These are phyloP conservation scores for Metschnikowia lochheadii DNA, from an alignment of 805 yeast genomes.

Conservation along the genomic window DNA sequence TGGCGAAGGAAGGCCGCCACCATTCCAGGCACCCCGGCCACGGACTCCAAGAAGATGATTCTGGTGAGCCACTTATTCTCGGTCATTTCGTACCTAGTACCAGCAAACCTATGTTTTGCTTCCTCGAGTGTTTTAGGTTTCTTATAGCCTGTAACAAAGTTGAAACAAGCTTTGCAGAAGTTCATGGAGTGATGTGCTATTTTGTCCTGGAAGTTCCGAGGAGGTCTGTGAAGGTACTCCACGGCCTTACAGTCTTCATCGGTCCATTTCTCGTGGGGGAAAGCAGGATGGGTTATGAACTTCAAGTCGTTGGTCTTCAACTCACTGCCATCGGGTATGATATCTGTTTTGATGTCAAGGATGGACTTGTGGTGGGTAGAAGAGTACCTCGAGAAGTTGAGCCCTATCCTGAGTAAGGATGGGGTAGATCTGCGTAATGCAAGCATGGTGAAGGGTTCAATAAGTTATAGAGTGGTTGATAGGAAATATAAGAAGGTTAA, in stretches of 20 bases:
- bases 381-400: not conserved
- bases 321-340: constrained; percentile 11
- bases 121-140: constrained; percentile 44
- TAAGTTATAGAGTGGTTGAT: too few species aligned
- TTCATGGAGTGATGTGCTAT: constrained; percentile 48
- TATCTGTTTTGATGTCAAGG: constrained; percentile 13
- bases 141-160: constrained; percentile 59
- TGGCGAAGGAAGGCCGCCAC: constrained; percentile 72
- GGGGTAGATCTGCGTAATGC: constrained; percentile 4
- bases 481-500: too few species aligned
- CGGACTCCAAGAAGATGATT: constrained; percentile 59
- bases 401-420: constrained; percentile 5
- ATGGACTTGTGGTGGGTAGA: constrained; percentile 2
- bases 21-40: constrained; percentile 81
- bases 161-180: constrained; percentile 49
- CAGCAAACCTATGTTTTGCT: constrained; percentile 25
- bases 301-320: constrained; percentile 28
- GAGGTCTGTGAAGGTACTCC: constrained; percentile 48
- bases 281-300: constrained; percentile 38
- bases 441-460: constrained; percentile 1
- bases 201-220: constrained; percentile 45
- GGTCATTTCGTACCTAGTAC: constrained; percentile 51
- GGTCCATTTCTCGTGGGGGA: constrained; percentile 33
- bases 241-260: constrained; percentile 35
- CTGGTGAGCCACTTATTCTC: constrained; percentile 61